phyloP scores from a whole-genome alignment of 2,329 filamentous ascomycete species.

The Penicillium sp. region DNA sequence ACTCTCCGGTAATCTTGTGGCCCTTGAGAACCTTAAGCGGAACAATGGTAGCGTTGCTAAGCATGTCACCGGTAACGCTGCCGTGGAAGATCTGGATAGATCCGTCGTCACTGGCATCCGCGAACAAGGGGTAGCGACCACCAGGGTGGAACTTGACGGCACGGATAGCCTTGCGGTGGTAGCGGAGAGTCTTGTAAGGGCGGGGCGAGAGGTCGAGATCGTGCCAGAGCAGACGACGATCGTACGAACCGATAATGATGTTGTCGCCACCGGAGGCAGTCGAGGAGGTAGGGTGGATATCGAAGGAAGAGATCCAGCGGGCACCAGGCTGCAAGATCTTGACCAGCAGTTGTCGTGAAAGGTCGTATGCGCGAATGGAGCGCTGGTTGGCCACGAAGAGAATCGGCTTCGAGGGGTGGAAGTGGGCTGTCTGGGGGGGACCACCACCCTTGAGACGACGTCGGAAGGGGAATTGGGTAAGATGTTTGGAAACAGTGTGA shows the following conservation, averaged over 20 bases:
- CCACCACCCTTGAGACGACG: conserved; percentile 68
- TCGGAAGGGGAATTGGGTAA: conserved; percentile 92
- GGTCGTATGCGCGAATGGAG: conserved; percentile 88
- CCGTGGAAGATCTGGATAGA: conserved; percentile 95
- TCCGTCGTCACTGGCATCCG: conserved; percentile 92
- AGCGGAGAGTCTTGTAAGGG: conserved; percentile 95
- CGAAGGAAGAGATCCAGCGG: conserved; percentile 90
- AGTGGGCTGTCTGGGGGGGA: conserved; percentile 82
- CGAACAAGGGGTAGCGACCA: conserved; percentile 78
- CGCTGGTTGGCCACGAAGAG: conserved; percentile 97
- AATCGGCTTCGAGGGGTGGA: conserved; percentile 84
- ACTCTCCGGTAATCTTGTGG: conserved; percentile 79
- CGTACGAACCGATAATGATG: conserved; percentile 90
- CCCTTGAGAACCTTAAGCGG: conserved; percentile 91
- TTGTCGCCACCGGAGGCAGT: conserved; percentile 92
- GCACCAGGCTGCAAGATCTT: conserved; percentile 93
- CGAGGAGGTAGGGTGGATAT: conserved; percentile 86
- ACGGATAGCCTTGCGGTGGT: conserved; percentile 89
- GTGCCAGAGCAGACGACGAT: conserved; percentile 92
- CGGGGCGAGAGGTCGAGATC: conserved; percentile 87
- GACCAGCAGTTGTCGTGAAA: conserved; percentile 85
- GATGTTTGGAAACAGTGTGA: conserved; percentile 91
- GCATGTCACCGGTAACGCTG: conserved; percentile 88
- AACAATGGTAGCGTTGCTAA: conserved; percentile 96
- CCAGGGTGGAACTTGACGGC: conserved; percentile 83